A percentile compares a stretch with the other conserved stretches of the same genome.
phyloP scores from a whole-genome alignment of 257 asterid species.

The Fraxinus cuspidata region DNA sequence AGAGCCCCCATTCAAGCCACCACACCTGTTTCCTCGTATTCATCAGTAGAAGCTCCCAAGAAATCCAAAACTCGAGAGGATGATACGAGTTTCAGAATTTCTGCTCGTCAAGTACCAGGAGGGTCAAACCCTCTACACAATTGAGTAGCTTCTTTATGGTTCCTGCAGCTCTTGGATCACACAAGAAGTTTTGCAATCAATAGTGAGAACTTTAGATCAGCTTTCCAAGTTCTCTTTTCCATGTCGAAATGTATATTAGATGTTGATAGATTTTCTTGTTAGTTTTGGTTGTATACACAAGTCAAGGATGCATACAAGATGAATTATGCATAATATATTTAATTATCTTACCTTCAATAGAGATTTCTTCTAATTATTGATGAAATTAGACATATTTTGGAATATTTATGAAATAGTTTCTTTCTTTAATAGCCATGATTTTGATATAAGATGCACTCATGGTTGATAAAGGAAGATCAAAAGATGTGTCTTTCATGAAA shows the following conservation, averaged over 20 bases:
- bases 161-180: not conserved
- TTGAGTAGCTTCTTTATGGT: slow-evolving; percentile 24
- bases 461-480: too few species aligned
- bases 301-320: not conserved
- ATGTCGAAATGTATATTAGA: slow-evolving; percentile 31
- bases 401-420: not conserved
- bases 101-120: slow-evolving; percentile 45
- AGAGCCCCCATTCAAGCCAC: not conserved
- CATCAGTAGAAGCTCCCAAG: slow-evolving; percentile 30
- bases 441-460: not conserved
- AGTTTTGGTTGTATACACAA: slow-evolving; percentile 14
- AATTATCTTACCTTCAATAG: slow-evolving; percentile 20
- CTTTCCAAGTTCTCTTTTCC: not conserved
- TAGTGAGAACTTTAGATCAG: slow-evolving; percentile 5
- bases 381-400: not conserved
- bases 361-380: not conserved
- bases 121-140: slow-evolving; percentile 74
- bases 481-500: too few species aligned
- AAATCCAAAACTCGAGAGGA: slow-evolving; percentile 27
- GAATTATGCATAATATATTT: not conserved
- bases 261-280: slow-evolving; percentile 18
- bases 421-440: not conserved
- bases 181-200: slow-evolving; percentile 35
- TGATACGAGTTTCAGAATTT: slow-evolving; percentile 26
- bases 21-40: slow-evolving; percentile 27